phyloP scores from a whole-genome alignment of 306 rosid species.

The Begonia peltatifolia region DNA sequence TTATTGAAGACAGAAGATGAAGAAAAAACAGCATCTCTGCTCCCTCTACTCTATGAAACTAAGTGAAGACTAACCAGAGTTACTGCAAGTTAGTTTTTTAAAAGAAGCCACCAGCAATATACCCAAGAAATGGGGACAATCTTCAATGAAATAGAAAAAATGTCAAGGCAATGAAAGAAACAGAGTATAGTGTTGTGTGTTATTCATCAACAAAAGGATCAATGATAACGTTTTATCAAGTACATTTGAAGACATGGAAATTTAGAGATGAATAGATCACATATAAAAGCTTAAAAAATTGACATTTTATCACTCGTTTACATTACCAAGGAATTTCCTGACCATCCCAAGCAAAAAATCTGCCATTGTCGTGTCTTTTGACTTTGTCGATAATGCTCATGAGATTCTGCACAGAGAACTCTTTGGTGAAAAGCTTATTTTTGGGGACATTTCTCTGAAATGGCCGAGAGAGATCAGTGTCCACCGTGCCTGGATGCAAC shows the following conservation, averaged over 20 bases:
- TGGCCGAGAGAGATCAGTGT: conserved; percentile 89
- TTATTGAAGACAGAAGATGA: no score
- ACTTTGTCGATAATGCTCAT: conserved; percentile 46
- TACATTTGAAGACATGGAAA: background rate
- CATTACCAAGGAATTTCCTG: conserved; percentile 90
- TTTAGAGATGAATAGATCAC: background rate
- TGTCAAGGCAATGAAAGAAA: no score
- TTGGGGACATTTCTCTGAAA: conserved; percentile 76
- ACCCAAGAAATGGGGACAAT: no score
- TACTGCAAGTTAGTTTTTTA: no score
- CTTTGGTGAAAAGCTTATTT: conserved; percentile 67
- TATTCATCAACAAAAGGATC: background rate
- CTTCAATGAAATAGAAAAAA: no score
- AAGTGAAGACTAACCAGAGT: no score
- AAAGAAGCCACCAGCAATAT: no score
- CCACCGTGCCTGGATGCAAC: conserved; percentile 95
- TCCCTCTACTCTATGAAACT: no score
- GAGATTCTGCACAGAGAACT: conserved; percentile 70
- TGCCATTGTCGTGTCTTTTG: conserved; percentile 67
- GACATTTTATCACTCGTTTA: background rate
- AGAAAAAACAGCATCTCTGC: no score
- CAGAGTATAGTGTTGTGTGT: no score
- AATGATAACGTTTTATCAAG: background rate
- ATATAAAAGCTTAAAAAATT: no score
- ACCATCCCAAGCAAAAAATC: conserved; percentile 93